Conservation (phyloP, 2,329 filamentous ascomycete genomes). For the Bisporella sp. region DNA sequence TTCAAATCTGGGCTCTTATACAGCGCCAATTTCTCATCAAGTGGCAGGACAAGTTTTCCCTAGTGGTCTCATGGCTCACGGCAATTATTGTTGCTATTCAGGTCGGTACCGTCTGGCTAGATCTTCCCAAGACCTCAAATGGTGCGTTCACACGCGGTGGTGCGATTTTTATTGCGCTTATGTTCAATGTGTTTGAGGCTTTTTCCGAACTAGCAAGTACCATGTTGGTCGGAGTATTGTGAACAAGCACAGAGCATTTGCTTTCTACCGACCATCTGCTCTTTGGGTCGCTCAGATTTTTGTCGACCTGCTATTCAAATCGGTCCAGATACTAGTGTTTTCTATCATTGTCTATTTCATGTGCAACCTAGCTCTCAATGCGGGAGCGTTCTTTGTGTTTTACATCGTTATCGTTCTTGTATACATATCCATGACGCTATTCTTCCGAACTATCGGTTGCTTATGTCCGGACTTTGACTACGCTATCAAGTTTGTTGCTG, state of each 20-base stretch:
- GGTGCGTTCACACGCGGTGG: slow-evolving; percentile 59
- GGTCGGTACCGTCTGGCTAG: slow-evolving; percentile 74
- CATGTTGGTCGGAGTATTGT: slow-evolving; percentile 64
- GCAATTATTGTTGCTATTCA: slow-evolving; percentile 69
- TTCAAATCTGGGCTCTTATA: slow-evolving; percentile 63
- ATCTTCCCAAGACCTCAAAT: slow-evolving; percentile 48
- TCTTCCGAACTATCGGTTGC: slow-evolving; percentile 66
- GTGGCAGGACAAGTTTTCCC: slow-evolving; percentile 64
- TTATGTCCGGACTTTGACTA: slow-evolving; percentile 64
- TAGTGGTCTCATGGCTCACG: slow-evolving; percentile 75
- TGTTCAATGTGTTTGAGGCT: slow-evolving; percentile 65
- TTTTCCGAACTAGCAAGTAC: slow-evolving; percentile 73
- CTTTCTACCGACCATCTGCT: slow-evolving; percentile 63
- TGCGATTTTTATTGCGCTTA: slow-evolving; percentile 57
- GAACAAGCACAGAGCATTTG: slow-evolving; percentile 59
- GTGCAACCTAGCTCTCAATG: slow-evolving; percentile 58
- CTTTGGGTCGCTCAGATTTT: slow-evolving; percentile 72
- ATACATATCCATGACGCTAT: slow-evolving; percentile 57
- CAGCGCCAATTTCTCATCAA: slow-evolving; percentile 74
- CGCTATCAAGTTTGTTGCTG: slow-evolving; percentile 54
- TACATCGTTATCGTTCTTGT: slow-evolving; percentile 29
- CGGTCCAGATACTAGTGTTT: slow-evolving; percentile 66
- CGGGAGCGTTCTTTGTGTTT: slow-evolving; percentile 82
- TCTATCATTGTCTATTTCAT: slow-evolving; percentile 84
- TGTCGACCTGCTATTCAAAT: slow-evolving; percentile 78